Base-by-base conservation (phyloP, 2,329 filamentous ascomycete genomes). In the Didymella segeticola region DNA sequence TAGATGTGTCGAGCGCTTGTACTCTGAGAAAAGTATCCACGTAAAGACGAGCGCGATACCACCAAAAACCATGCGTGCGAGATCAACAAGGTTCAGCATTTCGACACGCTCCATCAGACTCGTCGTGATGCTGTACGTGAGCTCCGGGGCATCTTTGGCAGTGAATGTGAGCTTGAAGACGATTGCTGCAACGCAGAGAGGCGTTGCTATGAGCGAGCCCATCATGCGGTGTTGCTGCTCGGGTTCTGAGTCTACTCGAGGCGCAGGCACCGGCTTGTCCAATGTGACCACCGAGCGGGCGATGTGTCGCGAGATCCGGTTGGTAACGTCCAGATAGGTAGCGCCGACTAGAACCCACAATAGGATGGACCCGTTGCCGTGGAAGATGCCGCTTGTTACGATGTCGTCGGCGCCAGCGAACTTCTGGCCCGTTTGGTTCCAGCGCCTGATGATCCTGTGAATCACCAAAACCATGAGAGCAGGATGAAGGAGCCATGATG, bases 381-480 rank as follows among this genome's bases (percentile, higher is more conserved):
- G 57, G 22, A 72, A 66, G 10, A 72, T 46, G 0, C 82, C 78
- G 14, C 82, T 78, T 54, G 89, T 90, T 58, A 90, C 89, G 38
- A 98, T 90, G 67, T 98, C 95, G 22, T 91, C 86, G 31, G 88
- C 89, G n/a, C 93, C 93, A 1, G 95, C 89, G 65, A 91, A 93
- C 73, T 99, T 99, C 70, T 98, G 93, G 4, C 95, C 95, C 0
- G 95, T 98, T 73, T 98, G 95, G 69, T 98, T 98, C 93, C 93
- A 99, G 50, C 89, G 84, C 36, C 91, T 81, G 30, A 86, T 78
- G 2, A 96, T 65, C 29, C 93, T 84, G 47, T 90, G 83, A 7
- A 85, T 76, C 1, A 81, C 66, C 7, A 93, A 79, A 0, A 89
- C 78, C 26, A 82, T 64, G 12, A 83, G 57, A 34, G 55, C 69